A percentile compares a stretch with the other conserved stretches of the same genome.
Conservation (phyloP, 208 protist species). For the Leishmania major region DNA sequence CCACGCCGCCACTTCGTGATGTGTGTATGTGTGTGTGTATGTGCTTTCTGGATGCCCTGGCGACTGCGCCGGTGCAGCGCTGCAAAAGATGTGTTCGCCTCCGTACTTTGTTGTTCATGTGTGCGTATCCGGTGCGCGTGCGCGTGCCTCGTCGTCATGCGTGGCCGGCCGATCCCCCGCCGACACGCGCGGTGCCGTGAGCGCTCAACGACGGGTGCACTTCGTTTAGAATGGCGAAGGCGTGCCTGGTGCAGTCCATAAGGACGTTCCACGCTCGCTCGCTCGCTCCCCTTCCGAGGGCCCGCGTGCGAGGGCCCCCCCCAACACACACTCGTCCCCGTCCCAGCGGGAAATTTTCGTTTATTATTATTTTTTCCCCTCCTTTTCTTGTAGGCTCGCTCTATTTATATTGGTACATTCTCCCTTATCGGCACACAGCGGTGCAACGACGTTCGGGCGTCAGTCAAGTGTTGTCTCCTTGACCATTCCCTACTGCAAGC, state of each 20-base stretch:
- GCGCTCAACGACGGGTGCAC: not conserved
- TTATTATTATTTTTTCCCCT: too few species aligned
- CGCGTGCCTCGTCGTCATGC: not conserved
- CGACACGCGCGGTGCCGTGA: not conserved
- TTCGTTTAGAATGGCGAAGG: not conserved
- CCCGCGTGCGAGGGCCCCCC: too few species aligned
- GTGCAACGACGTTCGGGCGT: too few species aligned
- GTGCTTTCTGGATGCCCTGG: not conserved
- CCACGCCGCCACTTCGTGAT: not conserved
- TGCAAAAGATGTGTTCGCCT: not conserved
- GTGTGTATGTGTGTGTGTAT: not conserved
- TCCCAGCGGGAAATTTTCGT: too few species aligned
- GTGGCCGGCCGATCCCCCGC: not conserved
- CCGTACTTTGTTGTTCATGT: not conserved
- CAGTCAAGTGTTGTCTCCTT: not conserved
- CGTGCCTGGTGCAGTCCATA: not conserved
- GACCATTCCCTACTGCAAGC: too few species aligned
- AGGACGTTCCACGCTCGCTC: not conserved
- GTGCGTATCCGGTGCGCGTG: not conserved
- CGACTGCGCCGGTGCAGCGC: not conserved
- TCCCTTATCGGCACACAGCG: too few species aligned
- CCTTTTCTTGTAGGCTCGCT: too few species aligned
- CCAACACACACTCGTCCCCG: too few species aligned
- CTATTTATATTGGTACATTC: too few species aligned
- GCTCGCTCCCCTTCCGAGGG: not conserved